Conservation (phyloP, 495 filamentous ascomycete species). For the Neurospora hispaniola region DNA sequence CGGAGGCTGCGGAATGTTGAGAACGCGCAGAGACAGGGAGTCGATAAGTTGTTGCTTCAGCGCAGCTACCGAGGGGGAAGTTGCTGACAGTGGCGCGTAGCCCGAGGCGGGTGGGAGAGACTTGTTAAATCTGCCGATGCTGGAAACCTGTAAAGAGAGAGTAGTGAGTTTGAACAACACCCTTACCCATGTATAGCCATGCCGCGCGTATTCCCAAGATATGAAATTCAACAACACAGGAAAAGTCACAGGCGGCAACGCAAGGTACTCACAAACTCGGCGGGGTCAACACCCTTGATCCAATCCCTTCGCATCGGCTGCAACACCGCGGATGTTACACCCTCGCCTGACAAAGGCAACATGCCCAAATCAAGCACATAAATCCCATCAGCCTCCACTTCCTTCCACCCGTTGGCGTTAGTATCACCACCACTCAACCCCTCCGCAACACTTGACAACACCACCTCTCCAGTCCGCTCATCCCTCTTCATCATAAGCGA, state of each 20-base stretch:
- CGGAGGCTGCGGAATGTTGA: slow-evolving; percentile 54
- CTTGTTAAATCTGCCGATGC: slow-evolving; percentile 53
- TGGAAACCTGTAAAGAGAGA: slow-evolving; percentile 38
- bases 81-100: slow-evolving; percentile 27
- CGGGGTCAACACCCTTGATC: slow-evolving; percentile 6
- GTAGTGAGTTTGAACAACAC: slow-evolving; percentile 27
- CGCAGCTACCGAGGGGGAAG: slow-evolving; percentile 43
- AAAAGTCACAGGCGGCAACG: not conserved
- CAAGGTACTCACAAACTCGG: slow-evolving; percentile 31
- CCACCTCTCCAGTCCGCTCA: slow-evolving; percentile 36
- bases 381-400: slow-evolving; percentile 75
- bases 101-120: slow-evolving; percentile 27
- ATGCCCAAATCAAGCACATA: slow-evolving; percentile 47
- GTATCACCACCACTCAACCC: slow-evolving; percentile 11
- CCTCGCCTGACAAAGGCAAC: not conserved
- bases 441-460: slow-evolving; percentile 68
- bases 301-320: slow-evolving; percentile 12
- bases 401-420: slow-evolving; percentile 46
- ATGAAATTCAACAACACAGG: not conserved
- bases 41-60: slow-evolving; percentile 49
- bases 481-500: slow-evolving; percentile 55
- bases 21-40: slow-evolving; percentile 55
- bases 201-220: not conserved
- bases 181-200: not conserved
- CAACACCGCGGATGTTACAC: not conserved